phyloP scores from a whole-genome alignment of 2,329 filamentous ascomycete genomes.

The Fusarium buxicola region DNA sequence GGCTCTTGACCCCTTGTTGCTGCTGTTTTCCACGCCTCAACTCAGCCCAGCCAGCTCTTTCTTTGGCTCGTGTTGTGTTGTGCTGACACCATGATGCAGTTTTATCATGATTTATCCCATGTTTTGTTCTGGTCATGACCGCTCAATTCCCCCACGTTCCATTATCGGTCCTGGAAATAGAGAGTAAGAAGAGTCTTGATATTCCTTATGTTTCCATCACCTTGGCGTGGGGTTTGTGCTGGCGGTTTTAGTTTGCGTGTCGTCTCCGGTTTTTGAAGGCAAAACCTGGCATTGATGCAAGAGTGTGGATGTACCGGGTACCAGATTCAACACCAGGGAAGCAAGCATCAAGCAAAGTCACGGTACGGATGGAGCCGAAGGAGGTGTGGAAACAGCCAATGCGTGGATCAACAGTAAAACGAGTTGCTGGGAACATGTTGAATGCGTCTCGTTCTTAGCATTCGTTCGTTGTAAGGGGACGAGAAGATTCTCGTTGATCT shows the following conservation, averaged over 20 bases:
- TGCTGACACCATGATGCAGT: too few relatives aligned
- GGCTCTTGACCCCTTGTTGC: neutral
- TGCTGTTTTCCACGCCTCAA: too few relatives aligned
- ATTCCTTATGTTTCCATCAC: too few relatives aligned
- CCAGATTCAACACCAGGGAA: slow-evolving; percentile 12
- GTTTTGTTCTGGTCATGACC: too few relatives aligned
- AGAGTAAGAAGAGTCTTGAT: too few relatives aligned
- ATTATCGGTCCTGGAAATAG: too few relatives aligned
- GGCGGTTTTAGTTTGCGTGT: neutral
- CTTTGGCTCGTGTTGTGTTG: too few relatives aligned
- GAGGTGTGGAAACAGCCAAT: slow-evolving; percentile 19
- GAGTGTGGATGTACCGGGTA: slow-evolving; percentile 13
- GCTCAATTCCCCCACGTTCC: too few relatives aligned
- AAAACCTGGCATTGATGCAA: neutral
- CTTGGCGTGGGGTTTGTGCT: too few relatives aligned
- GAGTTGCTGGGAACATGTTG: neutral
- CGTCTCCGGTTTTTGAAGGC: neutral
- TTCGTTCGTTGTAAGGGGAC: slow-evolving; percentile 2
- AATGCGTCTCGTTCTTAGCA: slow-evolving; percentile 2
- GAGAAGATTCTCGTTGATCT: slow-evolving; percentile 8
- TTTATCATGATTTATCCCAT: too few relatives aligned
- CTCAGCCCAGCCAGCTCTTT: too few relatives aligned
- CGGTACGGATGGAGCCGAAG: slow-evolving; percentile 21
- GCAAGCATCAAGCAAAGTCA: slow-evolving; percentile 16
- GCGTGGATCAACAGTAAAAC: slow-evolving; percentile 4